Percentiles rank a stretch among this genome's conserved stretches.
Conservation (phyloP, 345 rosid genomes). For the Murraya koenigii region DNA sequence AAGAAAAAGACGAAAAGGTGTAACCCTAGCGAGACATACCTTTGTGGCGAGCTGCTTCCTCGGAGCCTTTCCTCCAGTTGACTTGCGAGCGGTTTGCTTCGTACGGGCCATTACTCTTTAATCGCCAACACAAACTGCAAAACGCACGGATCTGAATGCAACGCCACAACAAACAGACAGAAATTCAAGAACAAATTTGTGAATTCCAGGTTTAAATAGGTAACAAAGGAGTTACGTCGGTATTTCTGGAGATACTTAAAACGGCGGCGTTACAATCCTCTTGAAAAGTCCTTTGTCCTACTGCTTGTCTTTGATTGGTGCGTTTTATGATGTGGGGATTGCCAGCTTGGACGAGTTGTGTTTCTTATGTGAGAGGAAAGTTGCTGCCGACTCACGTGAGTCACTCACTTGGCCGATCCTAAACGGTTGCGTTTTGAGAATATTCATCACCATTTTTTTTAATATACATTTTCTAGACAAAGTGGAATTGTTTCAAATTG, state of each 20-base stretch:
- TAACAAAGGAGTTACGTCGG: neutral
- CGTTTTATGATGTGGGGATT: constrained; percentile 16
- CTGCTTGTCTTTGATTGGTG: constrained; percentile 22
- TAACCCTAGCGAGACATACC: constrained; percentile 21
- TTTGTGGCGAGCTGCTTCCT: constrained; percentile 69
- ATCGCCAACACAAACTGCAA: neutral
- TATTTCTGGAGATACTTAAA: constrained; percentile 4
- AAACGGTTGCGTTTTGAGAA: neutral
- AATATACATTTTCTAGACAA: no score
- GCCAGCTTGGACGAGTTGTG: constrained; percentile 36
- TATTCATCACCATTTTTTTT: no score
- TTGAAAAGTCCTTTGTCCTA: neutral
- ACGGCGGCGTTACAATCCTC: constrained; percentile 4
- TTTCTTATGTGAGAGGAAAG: constrained; percentile 18
- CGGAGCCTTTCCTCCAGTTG: constrained; percentile 70
- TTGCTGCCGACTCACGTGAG: neutral
- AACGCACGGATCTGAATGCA: neutral
- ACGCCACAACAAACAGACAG: fast-evolving
- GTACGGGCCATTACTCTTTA: constrained; percentile 44
- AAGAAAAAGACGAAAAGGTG: neutral
- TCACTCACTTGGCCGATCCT: neutral
- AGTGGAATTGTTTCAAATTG: no score
- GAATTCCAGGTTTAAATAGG: neutral
- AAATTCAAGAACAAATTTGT: neutral
- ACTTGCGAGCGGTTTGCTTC: constrained; percentile 61